Percentiles rank a stretch among this genome's conserved stretches.
Conservation (phyloP, 495 filamentous ascomycete species). For the Neurospora sp. region DNA sequence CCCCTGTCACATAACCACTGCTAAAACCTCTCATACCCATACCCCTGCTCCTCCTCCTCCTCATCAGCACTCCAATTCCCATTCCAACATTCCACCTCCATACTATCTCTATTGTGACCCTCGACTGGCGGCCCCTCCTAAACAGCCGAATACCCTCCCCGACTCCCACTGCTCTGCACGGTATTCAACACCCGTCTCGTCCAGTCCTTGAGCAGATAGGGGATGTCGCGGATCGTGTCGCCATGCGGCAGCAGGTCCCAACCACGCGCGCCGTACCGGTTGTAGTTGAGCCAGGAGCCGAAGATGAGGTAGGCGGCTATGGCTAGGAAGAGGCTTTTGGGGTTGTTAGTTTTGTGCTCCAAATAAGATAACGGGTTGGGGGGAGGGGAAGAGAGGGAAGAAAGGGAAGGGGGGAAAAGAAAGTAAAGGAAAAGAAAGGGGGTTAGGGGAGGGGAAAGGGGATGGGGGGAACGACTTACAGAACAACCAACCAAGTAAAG, state of each 20-base stretch:
- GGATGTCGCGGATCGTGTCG: slow-evolving; percentile 83
- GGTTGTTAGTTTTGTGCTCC: slow-evolving; percentile 1
- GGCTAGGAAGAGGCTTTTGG: slow-evolving; percentile 64
- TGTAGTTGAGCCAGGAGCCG: slow-evolving; percentile 98
- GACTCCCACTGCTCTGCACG: slow-evolving; percentile 64
- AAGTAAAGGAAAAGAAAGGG: background rate
- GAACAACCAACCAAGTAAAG: slow-evolving; percentile 94
- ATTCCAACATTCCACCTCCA: background rate
- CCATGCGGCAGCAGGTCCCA: slow-evolving; percentile 94
- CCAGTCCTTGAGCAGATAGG: slow-evolving; percentile 90
- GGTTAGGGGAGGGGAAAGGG: background rate
- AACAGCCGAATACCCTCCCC: slow-evolving; percentile 92
- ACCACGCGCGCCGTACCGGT: slow-evolving; percentile 84
- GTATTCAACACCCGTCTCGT: slow-evolving; percentile 65
- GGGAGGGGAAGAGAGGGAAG: background rate
- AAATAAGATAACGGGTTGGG: slow-evolving; percentile 4
- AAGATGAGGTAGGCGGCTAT: slow-evolving; percentile 92
- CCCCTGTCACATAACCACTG: slow-evolving; percentile 22
- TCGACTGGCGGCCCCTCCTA: slow-evolving; percentile 24
- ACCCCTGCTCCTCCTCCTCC: slow-evolving; percentile 12
- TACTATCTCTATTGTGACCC: too few relatives aligned
- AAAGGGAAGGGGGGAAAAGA: background rate
- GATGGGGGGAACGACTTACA: slow-evolving; percentile 50
- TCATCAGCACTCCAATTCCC: slow-evolving; percentile 4
- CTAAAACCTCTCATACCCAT: slow-evolving; percentile 20